Percentiles rank a stretch among this genome's conserved stretches.
phyloP scores from a whole-genome alignment of 2,329 filamentous ascomycete species.

The Hymenoscyphus fructigenus region DNA sequence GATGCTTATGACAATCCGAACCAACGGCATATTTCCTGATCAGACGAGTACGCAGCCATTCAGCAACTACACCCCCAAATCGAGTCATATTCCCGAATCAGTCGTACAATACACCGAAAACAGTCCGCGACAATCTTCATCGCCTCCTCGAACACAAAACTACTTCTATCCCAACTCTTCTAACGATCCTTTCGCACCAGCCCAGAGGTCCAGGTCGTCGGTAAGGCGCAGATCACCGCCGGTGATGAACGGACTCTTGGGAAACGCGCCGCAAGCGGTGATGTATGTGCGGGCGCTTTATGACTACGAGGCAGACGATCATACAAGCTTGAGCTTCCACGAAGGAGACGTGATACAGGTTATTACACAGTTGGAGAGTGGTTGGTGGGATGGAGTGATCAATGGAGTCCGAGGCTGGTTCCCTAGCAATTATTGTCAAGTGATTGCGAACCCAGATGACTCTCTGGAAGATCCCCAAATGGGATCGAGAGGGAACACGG shows the following conservation, averaged over 20 bases:
- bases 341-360: constrained; percentile 98
- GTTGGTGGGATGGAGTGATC: constrained; percentile 99
- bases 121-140: constrained; percentile 18
- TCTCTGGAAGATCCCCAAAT: constrained; percentile 61
- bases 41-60: constrained; percentile 30
- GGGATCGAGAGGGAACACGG: constrained; percentile 49
- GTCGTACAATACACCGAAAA: constrained; percentile 17
- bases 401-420: constrained; percentile 98
- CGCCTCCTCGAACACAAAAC: constrained; percentile 18
- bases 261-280: constrained; percentile 60
- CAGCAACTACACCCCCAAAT: constrained; percentile 22
- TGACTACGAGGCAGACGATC: constrained; percentile 96
- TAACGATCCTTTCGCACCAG: constrained; percentile 16
- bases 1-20: constrained; percentile 52
- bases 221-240: constrained; percentile 32
- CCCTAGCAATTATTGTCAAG: constrained; percentile 96
- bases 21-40: constrained; percentile 34
- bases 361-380: constrained; percentile 95
- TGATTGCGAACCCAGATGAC: constrained; percentile 76
- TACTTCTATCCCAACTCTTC: constrained; percentile 20
- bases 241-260: constrained; percentile 61
- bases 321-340: constrained; percentile 93
- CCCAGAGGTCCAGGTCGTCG: constrained; percentile 22
- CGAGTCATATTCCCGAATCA: constrained; percentile 19
- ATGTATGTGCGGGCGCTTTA: constrained; percentile 96